Conservation (phyloP, 2,329 filamentous ascomycete genomes). For the Calonectria pteridis region DNA sequence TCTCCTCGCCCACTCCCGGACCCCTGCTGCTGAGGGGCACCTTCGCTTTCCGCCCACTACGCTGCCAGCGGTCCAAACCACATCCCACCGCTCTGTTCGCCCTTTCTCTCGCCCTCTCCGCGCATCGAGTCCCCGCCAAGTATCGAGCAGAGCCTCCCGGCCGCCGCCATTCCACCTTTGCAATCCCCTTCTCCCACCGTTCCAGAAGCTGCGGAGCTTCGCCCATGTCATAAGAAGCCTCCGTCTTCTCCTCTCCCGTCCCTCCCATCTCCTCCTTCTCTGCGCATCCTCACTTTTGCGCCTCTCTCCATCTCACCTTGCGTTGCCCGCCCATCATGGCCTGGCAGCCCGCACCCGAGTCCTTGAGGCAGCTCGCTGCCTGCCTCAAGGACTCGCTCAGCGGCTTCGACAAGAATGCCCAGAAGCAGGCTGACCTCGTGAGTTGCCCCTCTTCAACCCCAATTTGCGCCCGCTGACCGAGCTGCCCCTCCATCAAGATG, state of each 20-base stretch:
- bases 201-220: conserved; percentile 42
- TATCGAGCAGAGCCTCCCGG: conserved; percentile 32
- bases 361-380: conserved; percentile 87
- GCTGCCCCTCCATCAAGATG: conserved; percentile 72
- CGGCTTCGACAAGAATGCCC: conserved; percentile 80
- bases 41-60: conserved; percentile 44
- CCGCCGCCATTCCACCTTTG: conserved; percentile 11
- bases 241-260: conserved; percentile 26
- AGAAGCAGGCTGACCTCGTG: conserved; percentile 91
- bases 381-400: conserved; percentile 94
- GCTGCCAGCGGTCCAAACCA: conserved; percentile 28
- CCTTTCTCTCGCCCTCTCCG: conserved; percentile 17
- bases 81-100: conserved; percentile 42
- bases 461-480: conserved; percentile 38
- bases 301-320: conserved; percentile 22
- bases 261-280: conserved; percentile 13
- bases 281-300: conserved; percentile 16
- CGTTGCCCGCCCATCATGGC: conserved; percentile 70
- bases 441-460: conserved; percentile 49
- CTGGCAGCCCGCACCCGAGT: conserved; percentile 92
- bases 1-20: conserved; percentile 28
- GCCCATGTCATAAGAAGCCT: conserved; percentile 43
- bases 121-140: conserved; percentile 27
- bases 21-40: conserved; percentile 46
- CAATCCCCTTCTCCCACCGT: conserved; percentile 31